These are phyloP conservation scores for Erysimum cheiranthoides DNA, from an alignment of 345 rosid genomes.

Conservation along the genomic window DNA sequence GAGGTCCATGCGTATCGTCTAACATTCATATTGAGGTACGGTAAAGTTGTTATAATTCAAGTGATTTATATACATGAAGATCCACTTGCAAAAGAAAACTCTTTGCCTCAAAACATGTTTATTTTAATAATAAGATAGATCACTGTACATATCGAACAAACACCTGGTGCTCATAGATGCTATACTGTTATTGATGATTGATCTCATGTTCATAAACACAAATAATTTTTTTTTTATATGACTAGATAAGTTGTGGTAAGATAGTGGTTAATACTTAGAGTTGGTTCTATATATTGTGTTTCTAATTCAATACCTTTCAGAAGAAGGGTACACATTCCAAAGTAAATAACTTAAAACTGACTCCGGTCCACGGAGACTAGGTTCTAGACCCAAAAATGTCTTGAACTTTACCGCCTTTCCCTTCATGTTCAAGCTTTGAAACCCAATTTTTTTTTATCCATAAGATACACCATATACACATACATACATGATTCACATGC, in stretches of 20 bases:
- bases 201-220: neutral
- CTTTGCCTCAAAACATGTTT: neutral
- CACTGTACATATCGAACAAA: neutral
- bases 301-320: too few species aligned
- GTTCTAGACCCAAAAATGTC: neutral
- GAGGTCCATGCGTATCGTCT: conserved; percentile 36
- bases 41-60: neutral
- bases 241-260: too few species aligned
- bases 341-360: too few species aligned
- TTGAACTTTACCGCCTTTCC: neutral
- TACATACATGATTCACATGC: neutral
- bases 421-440: too few species aligned
- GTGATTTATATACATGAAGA: neutral
- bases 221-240: too few species aligned
- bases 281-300: too few species aligned
- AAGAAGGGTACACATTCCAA: too few species aligned
- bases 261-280: too few species aligned
- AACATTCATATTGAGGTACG: conserved; percentile 33
- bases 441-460: too few species aligned
- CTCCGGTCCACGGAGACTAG: too few species aligned
- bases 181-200: neutral
- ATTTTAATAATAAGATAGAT: neutral
- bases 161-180: neutral
- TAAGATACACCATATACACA: too few species aligned
- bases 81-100: neutral